phyloP scores from a whole-genome alignment of 163 green algal genomes.

The Scenedesmus sp. region DNA sequence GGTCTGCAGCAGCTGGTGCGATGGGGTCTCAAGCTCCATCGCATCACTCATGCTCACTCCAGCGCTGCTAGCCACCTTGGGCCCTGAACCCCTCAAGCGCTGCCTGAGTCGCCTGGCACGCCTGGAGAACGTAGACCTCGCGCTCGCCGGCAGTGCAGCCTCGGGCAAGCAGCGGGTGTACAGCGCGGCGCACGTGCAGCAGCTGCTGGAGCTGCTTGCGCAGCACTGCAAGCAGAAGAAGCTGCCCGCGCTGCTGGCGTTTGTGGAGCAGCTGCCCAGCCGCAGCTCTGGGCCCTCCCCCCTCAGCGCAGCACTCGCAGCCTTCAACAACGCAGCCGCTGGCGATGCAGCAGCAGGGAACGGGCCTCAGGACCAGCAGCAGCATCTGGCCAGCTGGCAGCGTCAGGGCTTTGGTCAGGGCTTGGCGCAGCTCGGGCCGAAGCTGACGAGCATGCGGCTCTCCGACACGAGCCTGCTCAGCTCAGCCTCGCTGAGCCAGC shows the following conservation, averaged over 20 bases:
- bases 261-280: neutral
- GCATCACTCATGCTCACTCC: slow-evolving; percentile 13
- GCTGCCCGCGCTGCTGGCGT: slow-evolving; percentile 24
- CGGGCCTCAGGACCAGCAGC: neutral
- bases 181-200: neutral
- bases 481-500: neutral
- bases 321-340: neutral
- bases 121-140: slow-evolving; percentile 28
- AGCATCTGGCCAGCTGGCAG: neutral
- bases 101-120: slow-evolving; percentile 7
- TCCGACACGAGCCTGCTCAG: neutral
- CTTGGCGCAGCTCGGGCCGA: neutral
- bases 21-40: neutral
- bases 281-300: neutral
- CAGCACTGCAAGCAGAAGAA: slow-evolving; percentile 33
- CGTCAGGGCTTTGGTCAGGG: neutral
- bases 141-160: neutral
- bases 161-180: neutral
- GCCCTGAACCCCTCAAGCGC: neutral
- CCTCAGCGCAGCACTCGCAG: neutral
- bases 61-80: neutral
- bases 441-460: slow-evolving; percentile 24
- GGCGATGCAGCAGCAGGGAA: neutral
- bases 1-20: slow-evolving; percentile 30
- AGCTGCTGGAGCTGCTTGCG: slow-evolving; percentile 24